Evolutionary conservation across 2,329 filamentous ascomycete species (phyloP).

Genomic region (Pochonia chlamydosporia): DNA sequence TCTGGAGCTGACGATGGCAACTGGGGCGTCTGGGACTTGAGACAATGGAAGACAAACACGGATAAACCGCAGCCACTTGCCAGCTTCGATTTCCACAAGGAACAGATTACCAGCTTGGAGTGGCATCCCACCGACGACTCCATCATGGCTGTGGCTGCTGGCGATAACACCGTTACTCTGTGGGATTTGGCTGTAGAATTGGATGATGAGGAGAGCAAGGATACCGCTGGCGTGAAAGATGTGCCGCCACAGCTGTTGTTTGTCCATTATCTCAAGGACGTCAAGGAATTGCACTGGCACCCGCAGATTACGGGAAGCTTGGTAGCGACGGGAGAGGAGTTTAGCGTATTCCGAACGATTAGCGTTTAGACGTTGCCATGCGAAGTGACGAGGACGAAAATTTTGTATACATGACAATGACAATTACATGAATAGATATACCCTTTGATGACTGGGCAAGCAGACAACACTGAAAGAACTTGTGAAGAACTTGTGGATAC

Average conservation of each 20-base stretch:
- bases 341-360: slow-evolving; percentile 81
- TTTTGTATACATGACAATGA: slow-evolving; percentile 8
- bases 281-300: slow-evolving; percentile 97
- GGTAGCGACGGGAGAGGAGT: slow-evolving; percentile 85
- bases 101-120: slow-evolving; percentile 92
- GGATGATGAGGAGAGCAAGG: slow-evolving; percentile 92
- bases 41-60: slow-evolving; percentile 73
- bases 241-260: slow-evolving; percentile 93
- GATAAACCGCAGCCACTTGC: slow-evolving; percentile 76
- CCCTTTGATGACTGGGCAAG: neutral
- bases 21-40: slow-evolving; percentile 94
- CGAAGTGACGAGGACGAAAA: neutral
- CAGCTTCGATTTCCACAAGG: slow-evolving; percentile 89
- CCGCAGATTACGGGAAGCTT: slow-evolving; percentile 87
- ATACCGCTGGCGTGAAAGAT: slow-evolving; percentile 79
- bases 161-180: slow-evolving; percentile 87
- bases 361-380: slow-evolving; percentile 51
- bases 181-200: slow-evolving; percentile 97
- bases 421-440: neutral
- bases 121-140: slow-evolving; percentile 98
- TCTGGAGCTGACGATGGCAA: slow-evolving; percentile 89
- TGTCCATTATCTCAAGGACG: slow-evolving; percentile 91
- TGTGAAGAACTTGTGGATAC: too few species aligned
- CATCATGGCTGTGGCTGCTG: slow-evolving; percentile 86
- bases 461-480: too few species aligned